phyloP scores from a whole-genome alignment of 169 alveolate genomes.

The Amoebophrya sp. region DNA sequence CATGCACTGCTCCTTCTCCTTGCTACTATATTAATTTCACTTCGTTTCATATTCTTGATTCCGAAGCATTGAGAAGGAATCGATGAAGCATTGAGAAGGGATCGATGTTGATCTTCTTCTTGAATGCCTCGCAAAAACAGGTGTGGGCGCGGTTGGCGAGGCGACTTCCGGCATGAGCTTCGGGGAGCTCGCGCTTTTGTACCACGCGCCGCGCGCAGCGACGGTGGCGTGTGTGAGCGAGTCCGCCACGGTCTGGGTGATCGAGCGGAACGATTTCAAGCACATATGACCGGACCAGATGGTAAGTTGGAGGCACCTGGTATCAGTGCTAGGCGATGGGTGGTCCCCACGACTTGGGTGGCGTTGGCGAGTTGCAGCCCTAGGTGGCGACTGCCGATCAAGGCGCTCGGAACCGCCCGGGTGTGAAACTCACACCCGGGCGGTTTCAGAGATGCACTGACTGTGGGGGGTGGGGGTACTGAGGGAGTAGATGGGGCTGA shows the following conservation, averaged over 20 bases:
- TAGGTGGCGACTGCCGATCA: too few species aligned
- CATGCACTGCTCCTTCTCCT: too few species aligned
- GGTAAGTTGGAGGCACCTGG: too few species aligned
- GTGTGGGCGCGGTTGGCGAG: not conserved
- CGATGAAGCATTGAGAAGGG: not conserved
- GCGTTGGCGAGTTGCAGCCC: too few species aligned
- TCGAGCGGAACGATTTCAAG: not conserved
- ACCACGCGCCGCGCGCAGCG: slow-evolving; percentile 55
- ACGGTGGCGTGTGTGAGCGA: slow-evolving; percentile 23
- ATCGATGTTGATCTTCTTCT: not conserved
- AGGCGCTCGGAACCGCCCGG: too few species aligned
- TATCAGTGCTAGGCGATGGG: too few species aligned
- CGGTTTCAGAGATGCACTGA: too few species aligned
- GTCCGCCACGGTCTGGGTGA: not conserved
- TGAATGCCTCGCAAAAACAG: not conserved
- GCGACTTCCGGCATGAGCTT: slow-evolving; percentile 11
- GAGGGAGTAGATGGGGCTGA: too few species aligned
- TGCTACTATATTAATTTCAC: not conserved
- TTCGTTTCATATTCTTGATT: not conserved
- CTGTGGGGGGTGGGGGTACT: too few species aligned
- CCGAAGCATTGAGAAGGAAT: not conserved
- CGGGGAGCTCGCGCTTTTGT: slow-evolving; percentile 54
- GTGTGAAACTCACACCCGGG: too few species aligned
- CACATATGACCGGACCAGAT: too few species aligned
- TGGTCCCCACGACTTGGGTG: too few species aligned